Base-by-base conservation (phyloP, 1,284 basidiomycete genomes). In the Apiotrichum akiyoshidainum region DNA sequence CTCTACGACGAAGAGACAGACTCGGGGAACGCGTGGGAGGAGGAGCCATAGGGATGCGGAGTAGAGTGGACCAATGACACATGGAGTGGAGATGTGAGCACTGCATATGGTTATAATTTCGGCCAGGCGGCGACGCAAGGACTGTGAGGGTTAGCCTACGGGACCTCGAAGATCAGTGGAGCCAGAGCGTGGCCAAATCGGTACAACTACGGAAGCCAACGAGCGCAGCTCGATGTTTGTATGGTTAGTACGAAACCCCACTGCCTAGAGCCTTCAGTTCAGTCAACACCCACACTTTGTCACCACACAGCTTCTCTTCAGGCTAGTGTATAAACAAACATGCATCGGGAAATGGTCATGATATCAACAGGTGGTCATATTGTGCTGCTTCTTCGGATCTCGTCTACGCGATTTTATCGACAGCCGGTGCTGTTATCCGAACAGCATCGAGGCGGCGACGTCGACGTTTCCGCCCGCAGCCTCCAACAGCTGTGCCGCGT, bases 391-490 rank as follows among this genome's bases (percentile, higher is more conserved):
- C 42, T 19, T 21, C 16, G 3, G 40, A 41, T 2, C 19, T 46
- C 2, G 22, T n/a, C 9, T 11, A 31, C 11, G 13, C 11, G 13
- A 17, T 31, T 16, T 22, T 8, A 46, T 26, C 2, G 8, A 34
- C 37, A 37, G 37, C 37, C n/a, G n/a, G n/a, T 37, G 37, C 14
- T 37, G 37, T 46, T 58, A 71, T 60, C 75, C 87, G 73, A 97
- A 97, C 52, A 96, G 76, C 75, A 95, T 79, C 39, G 90, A 91
- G 5, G 90, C 93, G 4, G 94, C 93, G 19, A 89, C 81, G 61
- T 97, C 92, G 8, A 93, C 80, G 69, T 95, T 92, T 1, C 94
- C 94, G 2, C 85, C 86, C 1, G 90, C 83, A 7, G 90, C 89
- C 21, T 88, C 84, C 55, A 98, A 79, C 22, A 87, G 81, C 54